phyloP scores from a whole-genome alignment of 2,329 filamentous ascomycete species.

The Grosmannia clavigera region DNA sequence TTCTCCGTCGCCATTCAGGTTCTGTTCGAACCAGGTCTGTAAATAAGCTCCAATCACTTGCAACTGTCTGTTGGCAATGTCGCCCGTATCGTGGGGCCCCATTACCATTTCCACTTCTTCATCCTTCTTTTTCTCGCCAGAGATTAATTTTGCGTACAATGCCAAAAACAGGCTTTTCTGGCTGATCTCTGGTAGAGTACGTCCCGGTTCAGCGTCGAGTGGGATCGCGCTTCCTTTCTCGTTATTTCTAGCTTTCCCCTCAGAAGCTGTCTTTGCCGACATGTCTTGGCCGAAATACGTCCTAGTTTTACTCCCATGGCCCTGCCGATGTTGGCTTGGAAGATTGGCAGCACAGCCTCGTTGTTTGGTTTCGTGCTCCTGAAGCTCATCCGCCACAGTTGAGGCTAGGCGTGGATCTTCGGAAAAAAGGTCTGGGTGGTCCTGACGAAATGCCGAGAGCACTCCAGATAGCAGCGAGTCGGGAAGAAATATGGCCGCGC shows the following conservation, averaged over 20 bases:
- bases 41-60: slow-evolving; percentile 62
- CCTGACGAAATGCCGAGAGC: slow-evolving; percentile 34
- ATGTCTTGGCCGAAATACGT: not conserved
- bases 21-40: slow-evolving; percentile 66
- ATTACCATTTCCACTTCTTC: slow-evolving; percentile 97
- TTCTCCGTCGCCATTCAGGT: slow-evolving; percentile 44
- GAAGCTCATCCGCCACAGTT: slow-evolving; percentile 7
- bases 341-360: not conserved
- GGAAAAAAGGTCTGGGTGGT: slow-evolving; percentile 13
- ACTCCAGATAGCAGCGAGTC: slow-evolving; percentile 61
- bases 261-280: not conserved
- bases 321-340: not conserved
- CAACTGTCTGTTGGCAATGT: slow-evolving; percentile 75
- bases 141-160: slow-evolving; percentile 82
- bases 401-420: slow-evolving; percentile 13
- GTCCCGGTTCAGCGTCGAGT: slow-evolving; percentile 8
- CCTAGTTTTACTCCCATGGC: not conserved
- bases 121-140: slow-evolving; percentile 90
- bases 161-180: slow-evolving; percentile 89
- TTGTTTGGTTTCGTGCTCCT: not conserved
- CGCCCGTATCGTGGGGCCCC: slow-evolving; percentile 79
- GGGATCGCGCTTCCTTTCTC: not conserved
- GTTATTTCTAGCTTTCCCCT: not conserved
- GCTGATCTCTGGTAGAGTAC: slow-evolving; percentile 49
- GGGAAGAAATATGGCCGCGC: slow-evolving; percentile 79